A percentile compares a stretch with the other conserved stretches of the same genome.
Conservation (phyloP, 805 yeast genomes). For the Yarrowia deformans region DNA sequence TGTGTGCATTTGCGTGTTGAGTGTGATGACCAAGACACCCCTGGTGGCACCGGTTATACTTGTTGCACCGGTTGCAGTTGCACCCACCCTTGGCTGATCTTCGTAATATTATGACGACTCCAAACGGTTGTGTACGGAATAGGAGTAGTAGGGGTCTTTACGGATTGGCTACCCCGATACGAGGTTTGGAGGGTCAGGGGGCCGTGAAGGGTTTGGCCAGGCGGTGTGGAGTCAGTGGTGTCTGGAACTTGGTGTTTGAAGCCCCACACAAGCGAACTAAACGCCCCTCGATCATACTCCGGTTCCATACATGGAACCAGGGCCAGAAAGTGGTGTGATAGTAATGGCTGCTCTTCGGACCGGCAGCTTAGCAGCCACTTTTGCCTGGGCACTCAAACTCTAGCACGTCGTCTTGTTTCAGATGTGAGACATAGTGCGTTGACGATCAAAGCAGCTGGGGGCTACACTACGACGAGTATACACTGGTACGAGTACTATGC, state of each 20-base stretch:
- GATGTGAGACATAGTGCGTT: constrained; percentile 10
- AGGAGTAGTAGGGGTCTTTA: neutral
- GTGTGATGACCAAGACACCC: constrained; percentile 7
- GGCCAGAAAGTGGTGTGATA: constrained; percentile 16
- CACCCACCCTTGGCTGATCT: constrained; percentile 15
- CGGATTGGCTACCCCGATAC: no score
- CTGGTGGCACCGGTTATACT: no score
- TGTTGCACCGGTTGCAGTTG: neutral
- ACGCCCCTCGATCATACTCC: neutral
- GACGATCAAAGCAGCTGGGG: neutral
- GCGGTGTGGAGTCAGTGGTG: no score
- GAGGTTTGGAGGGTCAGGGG: no score
- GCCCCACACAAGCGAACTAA: neutral
- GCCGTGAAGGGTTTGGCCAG: no score
- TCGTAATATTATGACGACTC: neutral
- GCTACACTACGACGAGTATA: no score
- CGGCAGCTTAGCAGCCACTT: constrained; percentile 28
- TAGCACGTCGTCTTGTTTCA: constrained; percentile 19
- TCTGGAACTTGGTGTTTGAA: no score
- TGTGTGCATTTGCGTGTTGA: neutral
- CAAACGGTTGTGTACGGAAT: neutral
- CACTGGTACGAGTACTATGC: no score
- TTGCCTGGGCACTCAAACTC: constrained; percentile 6
- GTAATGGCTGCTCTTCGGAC: constrained; percentile 22
- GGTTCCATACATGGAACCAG: constrained; percentile 18